Evolutionary conservation across 2,329 filamentous ascomycete species (phyloP), one percentile per base, ranked within the genome.

Genomic region (Aureobasidium sp.): DNA sequence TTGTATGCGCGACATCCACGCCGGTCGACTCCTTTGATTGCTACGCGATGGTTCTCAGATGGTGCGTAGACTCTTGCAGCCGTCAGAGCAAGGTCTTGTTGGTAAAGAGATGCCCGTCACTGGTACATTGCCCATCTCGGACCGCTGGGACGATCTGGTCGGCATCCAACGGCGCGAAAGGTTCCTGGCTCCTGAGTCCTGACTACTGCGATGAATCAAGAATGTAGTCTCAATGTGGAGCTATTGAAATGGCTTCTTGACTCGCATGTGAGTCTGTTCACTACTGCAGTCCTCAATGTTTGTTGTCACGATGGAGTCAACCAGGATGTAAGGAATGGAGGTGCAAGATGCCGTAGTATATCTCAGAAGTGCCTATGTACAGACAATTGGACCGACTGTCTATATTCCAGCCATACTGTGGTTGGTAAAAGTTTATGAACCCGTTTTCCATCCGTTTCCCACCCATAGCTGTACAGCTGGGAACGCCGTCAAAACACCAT

Each of bases 1-100:
- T 15, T 37, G 42, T 44, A 48, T 58, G 54, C 54, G 48, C 31
- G 54, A 58, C 54, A 58, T 58, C n/a, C 54, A 48, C 53, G 39
- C 53, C 40, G 19, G 33, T 57, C 27, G 39, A 27, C 6, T 19
- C 15, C 39, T 57, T 19, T 29, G 12, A 33, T 45, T 15, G 27
- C 40, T 44, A 35, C 29, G 53, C 40, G n/a, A 35, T 33, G 31
- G 31, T 12, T 33, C 31, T 33, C 8, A 45, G 27, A 33, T 31
- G 19, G 12, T 44, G 39, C 12, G 53, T 11, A 44, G 4, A 19
- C 27, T 57, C 40, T 57, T 17, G 39, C 27, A 5, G 22, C 9
- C 27, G 19, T 44, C 12, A 5, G 31, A 45, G 39, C 40, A 57
- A 44, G 40, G 22, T 45, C 53, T 45, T 35, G n/a, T 57, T 27